These are phyloP conservation scores for Penicillium sp. DNA, from an alignment of 2,329 filamentous ascomycete species.

Conservation along the genomic window DNA sequence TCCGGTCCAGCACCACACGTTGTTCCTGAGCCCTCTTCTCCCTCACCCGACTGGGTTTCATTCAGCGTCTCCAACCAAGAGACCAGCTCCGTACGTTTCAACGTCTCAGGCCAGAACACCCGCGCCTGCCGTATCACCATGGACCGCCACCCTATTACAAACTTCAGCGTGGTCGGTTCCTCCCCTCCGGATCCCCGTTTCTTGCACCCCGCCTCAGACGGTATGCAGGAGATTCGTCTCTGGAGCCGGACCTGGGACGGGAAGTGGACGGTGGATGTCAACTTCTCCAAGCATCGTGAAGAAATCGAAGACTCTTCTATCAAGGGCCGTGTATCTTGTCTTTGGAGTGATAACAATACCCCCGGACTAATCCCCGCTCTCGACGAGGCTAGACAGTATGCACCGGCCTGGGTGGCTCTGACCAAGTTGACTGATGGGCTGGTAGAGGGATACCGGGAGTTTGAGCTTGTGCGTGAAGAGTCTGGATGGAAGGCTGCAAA, in stretches of 20 bases:
- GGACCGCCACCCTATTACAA: constrained; percentile 57
- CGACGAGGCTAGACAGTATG: constrained; percentile 70
- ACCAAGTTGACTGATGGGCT: constrained; percentile 73
- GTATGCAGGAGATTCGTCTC: constrained; percentile 65
- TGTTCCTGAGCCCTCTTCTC: constrained; percentile 38
- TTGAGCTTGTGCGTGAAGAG: constrained; percentile 43
- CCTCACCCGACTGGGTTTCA: constrained; percentile 59
- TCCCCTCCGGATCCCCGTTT: constrained; percentile 61
- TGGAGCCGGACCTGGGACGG: constrained; percentile 79
- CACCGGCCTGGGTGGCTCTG: constrained; percentile 73
- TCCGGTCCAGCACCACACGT: constrained; percentile 64
- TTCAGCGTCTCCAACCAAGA: constrained; percentile 54
- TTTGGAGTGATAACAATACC: constrained; percentile 82
- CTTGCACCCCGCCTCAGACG: constrained; percentile 57
- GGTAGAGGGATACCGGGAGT: constrained; percentile 72
- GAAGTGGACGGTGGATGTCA: constrained; percentile 70
- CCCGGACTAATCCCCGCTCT: constrained; percentile 71
- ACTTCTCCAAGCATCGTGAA: constrained; percentile 46
- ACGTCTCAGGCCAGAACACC: constrained; percentile 68
- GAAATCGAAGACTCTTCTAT: constrained; percentile 39
- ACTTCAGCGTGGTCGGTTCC: constrained; percentile 61
- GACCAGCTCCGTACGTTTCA: constrained; percentile 54
- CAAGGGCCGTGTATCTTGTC: constrained; percentile 66
- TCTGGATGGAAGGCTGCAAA: background rate
- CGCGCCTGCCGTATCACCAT: constrained; percentile 73